Evolutionary conservation across 2,329 filamentous ascomycete species (phyloP), one percentile per base, ranked within the genome.

Genomic region (Fonsecaea erecta): DNA sequence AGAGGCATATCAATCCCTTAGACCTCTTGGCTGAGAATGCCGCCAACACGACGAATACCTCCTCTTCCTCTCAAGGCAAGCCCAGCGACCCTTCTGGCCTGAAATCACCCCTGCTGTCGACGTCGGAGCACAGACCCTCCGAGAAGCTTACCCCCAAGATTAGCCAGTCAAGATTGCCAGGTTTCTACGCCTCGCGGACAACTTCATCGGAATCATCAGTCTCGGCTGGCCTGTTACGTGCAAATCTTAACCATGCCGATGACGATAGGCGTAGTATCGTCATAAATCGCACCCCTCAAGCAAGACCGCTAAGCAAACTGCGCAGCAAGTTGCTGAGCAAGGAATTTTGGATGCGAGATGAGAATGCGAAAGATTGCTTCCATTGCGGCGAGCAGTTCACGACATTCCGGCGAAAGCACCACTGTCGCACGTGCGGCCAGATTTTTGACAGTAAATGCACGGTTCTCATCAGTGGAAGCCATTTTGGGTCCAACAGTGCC

Each of bases 341-440:
- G 74, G 93, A 98, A 71, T 98, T 97, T 72, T 98, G 94, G 95
- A 99, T 99, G 95, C 91, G 93, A 65, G 95, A 99, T 75, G 95
- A 98, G 74, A 97, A 96, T 68, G 96, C 94, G 65, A 98, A 96
- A 75, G 94, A 97, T 73, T 99, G 95, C 74, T 99, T 97, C 75
- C 86, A 92, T 52, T 99, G 95, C 73, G 92, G 92, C 52, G 90
- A 92, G 64, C 86, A 91, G 1, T 99, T 99, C 74, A 93, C 92
- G 0, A 95, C 94, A 1, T 98, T 98, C 75, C 87, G 95, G 65
- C 88, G 95, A 70, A 99, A 99, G 75, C 95, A 99, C 76, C 95
- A 99, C 77, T 99, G 95, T 76, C 88, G 96, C 67, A 86, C 86
- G 0, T 99, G 95, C 75, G 95, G 95, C n/a, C 96, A 96, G 74